phyloP scores from a whole-genome alignment of 306 rosid species.

The Sechiopsis laciniata region DNA sequence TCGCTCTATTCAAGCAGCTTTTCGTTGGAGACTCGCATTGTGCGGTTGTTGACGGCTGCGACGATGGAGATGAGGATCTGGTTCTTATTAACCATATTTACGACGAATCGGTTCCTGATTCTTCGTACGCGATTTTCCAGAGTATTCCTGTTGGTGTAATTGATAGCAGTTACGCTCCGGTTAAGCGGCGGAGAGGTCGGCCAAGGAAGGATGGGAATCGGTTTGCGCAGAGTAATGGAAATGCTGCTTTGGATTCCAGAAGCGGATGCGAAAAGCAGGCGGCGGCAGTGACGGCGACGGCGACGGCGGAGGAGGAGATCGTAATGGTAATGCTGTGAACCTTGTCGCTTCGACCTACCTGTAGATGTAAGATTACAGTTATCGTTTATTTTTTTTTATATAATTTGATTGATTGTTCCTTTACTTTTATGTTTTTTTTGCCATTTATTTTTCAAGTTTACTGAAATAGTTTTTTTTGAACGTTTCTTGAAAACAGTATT shows the following conservation, averaged over 20 bases:
- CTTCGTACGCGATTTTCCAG: slow-evolving; percentile 13
- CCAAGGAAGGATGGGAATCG: slow-evolving; percentile 44
- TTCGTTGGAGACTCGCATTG: slow-evolving; percentile 43
- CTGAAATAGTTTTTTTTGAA: background rate
- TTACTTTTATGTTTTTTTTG: background rate
- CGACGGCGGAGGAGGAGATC: slow-evolving; percentile 20
- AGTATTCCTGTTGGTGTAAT: slow-evolving; percentile 7
- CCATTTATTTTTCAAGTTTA: background rate
- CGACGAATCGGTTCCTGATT: slow-evolving; percentile 21
- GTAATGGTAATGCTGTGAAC: slow-evolving; percentile 32
- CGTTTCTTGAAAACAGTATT: background rate
- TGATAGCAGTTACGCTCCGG: slow-evolving; percentile 11
- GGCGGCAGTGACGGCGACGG: background rate
- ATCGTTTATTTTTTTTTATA: background rate
- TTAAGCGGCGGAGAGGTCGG: slow-evolving; percentile 71
- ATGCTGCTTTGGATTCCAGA: background rate
- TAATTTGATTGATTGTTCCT: too few species aligned
- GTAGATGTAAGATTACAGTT: slow-evolving; percentile 9
- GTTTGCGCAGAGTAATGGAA: slow-evolving; percentile 3
- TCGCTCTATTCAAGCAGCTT: slow-evolving; percentile 41
- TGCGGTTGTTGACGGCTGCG: background rate
- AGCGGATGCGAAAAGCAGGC: slow-evolving; percentile 7
- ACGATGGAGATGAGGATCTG: slow-evolving; percentile 23
- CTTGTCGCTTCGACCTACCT: slow-evolving; percentile 30
- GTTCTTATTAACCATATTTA: slow-evolving; percentile 29